These are phyloP conservation scores for Paramecium octaurelia DNA, from an alignment of 73 alveolate species.

Conservation along the genomic window DNA sequence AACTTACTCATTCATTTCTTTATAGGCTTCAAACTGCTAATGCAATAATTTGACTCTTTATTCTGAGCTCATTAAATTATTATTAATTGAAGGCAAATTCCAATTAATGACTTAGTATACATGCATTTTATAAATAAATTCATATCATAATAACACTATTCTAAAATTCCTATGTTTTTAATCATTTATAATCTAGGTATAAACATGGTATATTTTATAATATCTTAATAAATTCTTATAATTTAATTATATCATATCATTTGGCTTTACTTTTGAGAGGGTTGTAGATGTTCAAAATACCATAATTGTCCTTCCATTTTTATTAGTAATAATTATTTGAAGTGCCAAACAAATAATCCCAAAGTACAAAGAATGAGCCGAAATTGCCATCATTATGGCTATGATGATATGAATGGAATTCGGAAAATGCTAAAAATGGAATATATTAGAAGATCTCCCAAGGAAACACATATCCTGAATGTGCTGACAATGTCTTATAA, in stretches of 20 bases:
- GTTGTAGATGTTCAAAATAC: neutral
- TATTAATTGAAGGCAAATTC: neutral
- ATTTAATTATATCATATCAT: neutral
- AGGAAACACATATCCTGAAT: slow-evolving; percentile 76
- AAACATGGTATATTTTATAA: neutral
- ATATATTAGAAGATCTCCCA: slow-evolving; percentile 62
- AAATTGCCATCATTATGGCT: slow-evolving; percentile 73
- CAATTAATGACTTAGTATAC: neutral
- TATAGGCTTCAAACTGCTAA: neutral
- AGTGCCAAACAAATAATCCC: slow-evolving; percentile 72
- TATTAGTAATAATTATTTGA: neutral
- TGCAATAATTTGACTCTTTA: neutral
- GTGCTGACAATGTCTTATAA: slow-evolving; percentile 68
- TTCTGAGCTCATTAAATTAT: neutral
- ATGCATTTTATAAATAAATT: neutral
- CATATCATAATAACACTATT: neutral
- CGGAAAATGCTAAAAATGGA: slow-evolving; percentile 64
- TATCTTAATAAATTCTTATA: neutral
- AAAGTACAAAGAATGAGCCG: slow-evolving; percentile 61
- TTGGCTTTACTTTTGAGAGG: neutral
- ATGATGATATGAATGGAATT: slow-evolving; percentile 75
- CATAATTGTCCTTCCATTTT: neutral
- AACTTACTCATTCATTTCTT: neutral
- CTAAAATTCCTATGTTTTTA: neutral
- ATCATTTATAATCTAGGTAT: neutral